Evolutionary conservation across 148 eudicot species (phyloP).

Genomic region (Rhododendron vialii): DNA sequence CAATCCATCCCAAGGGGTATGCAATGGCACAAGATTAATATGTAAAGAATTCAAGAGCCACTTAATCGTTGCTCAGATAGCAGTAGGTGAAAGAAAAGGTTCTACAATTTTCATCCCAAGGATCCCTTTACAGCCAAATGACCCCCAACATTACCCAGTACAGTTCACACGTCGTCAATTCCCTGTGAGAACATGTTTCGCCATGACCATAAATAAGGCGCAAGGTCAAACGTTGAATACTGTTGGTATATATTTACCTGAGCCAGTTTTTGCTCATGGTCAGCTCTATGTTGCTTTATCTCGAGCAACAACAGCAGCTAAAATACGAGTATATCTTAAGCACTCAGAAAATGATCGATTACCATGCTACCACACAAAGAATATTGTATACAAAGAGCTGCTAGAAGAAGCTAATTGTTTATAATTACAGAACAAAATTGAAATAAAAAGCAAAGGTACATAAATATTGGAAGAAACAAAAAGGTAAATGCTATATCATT

Average conservation of each 20-base stretch:
- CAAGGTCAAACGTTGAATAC: neutral
- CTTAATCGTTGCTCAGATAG: rapidly evolving
- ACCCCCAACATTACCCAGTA: neutral
- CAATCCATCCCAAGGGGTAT: neutral
- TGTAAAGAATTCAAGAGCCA: neutral
- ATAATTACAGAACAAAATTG: no score
- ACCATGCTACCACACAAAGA: no score
- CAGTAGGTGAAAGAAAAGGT: neutral
- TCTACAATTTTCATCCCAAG: neutral
- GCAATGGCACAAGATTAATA: neutral
- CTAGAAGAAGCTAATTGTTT: no score
- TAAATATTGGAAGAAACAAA: no score
- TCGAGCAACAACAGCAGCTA: no score
- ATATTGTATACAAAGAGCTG: no score
- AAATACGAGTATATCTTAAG: no score
- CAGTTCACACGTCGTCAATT: neutral
- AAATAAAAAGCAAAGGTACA: no score
- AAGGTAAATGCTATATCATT: no score
- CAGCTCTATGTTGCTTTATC: no score
- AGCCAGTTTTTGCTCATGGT: no score
- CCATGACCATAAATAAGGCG: neutral
- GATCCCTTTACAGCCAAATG: neutral
- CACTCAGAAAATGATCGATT: no score
- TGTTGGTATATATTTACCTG: neutral
- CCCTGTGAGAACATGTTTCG: neutral